These are phyloP conservation scores for Tylopilus vinaceipallidus DNA, from an alignment of 768 basidiomycete species.

Conservation along the genomic window DNA sequence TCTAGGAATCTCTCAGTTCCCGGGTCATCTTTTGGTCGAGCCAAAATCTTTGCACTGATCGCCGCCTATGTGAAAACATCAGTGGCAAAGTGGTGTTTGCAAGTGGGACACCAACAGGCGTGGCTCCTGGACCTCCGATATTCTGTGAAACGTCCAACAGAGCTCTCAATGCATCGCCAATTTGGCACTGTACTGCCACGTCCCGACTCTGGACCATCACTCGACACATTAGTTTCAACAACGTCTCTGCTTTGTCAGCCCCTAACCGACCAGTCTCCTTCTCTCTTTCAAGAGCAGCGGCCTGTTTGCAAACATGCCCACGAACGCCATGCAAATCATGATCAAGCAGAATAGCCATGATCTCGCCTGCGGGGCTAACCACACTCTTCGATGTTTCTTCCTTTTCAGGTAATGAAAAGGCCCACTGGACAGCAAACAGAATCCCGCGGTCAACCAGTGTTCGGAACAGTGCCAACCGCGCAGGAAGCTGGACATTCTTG, in stretches of 20 bases:
- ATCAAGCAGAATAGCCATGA: constrained; percentile 81
- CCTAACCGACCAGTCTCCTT: constrained; percentile 52
- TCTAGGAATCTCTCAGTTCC: constrained; percentile 87
- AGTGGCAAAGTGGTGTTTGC: constrained; percentile 3
- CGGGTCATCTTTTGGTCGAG: constrained; percentile 75
- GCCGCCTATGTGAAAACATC: constrained; percentile 19
- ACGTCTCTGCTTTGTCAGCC: constrained; percentile 65
- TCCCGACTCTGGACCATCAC: constrained; percentile 80
- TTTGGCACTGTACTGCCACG: constrained; percentile 83
- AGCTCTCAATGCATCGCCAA: constrained; percentile 82
- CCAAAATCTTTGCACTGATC: constrained; percentile 44
- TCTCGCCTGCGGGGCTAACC: constrained; percentile 81
- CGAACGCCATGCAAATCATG: constrained; percentile 89
- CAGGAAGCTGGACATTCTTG: constrained; percentile 91
- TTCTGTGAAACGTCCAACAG: constrained; percentile 74
- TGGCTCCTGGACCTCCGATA: constrained; percentile 35
- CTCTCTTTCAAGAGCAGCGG: constrained; percentile 67
- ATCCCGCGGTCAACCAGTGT: constrained; percentile 85
- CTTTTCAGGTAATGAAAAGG: constrained; percentile 66
- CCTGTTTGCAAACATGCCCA: constrained; percentile 80
- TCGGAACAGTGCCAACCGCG: constrained; percentile 83
- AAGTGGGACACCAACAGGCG: constrained; percentile 29
- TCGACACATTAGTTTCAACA: constrained; percentile 72
- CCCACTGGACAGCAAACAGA: constrained; percentile 91
- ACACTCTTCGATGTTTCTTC: constrained; percentile 51